Evolutionary conservation across 129 eudicot genomes (phyloP).

Genomic region (Logfia minima): DNA sequence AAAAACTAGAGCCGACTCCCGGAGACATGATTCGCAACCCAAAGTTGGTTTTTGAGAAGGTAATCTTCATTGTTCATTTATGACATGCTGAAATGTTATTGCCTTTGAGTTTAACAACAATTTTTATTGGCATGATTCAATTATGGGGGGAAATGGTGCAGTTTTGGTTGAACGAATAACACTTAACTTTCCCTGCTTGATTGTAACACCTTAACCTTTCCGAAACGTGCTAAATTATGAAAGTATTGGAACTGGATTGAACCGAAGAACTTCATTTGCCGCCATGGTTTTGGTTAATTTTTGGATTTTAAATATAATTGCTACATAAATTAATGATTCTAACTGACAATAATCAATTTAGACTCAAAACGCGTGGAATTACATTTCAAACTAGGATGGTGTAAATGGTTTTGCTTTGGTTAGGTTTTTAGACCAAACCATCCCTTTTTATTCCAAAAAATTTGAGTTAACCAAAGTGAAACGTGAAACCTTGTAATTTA

Average conservation of each 20-base stretch:
- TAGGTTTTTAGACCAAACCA: background rate
- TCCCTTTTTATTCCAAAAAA: background rate
- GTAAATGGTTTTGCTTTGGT: background rate
- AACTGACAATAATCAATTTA: background rate
- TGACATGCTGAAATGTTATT: background rate
- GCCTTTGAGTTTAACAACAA: too few species aligned
- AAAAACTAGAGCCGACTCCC: constrained; percentile 95
- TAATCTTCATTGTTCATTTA: constrained; percentile 22
- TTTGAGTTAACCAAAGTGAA: too few species aligned
- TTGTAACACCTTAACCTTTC: background rate
- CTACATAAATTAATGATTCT: background rate
- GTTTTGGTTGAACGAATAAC: background rate
- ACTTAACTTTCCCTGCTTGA: background rate
- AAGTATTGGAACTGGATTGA: background rate
- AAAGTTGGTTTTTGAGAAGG: constrained; percentile 90
- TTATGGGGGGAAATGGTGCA: background rate
- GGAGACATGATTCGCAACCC: constrained; percentile 99
- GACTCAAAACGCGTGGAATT: background rate
- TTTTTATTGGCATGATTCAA: background rate
- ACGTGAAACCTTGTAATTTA: too few species aligned
- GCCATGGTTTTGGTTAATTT: background rate
- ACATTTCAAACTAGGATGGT: background rate
- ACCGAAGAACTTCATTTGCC: background rate
- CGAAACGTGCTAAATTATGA: too few species aligned
- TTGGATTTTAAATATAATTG: background rate